These are phyloP conservation scores for Fusarium compactum DNA, from an alignment of 2,329 filamentous ascomycete species.

Conservation along the genomic window DNA sequence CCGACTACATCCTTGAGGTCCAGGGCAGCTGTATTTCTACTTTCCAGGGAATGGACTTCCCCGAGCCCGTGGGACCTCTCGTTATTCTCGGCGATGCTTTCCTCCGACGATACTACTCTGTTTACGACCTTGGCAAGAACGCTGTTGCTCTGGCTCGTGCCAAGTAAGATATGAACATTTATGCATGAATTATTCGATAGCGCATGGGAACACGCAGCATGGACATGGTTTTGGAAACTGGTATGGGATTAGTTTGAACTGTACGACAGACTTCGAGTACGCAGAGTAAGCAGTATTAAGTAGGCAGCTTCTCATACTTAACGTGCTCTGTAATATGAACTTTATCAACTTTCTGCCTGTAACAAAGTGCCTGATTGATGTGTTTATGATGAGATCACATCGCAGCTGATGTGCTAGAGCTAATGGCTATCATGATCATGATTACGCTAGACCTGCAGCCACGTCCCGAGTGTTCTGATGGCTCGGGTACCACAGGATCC, in stretches of 20 bases:
- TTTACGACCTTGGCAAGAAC: conserved; percentile 93
- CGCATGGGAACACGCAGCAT: conserved; percentile 35
- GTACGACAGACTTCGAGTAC: conserved; percentile 22
- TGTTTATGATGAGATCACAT: conserved; percentile 12
- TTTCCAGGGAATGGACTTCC: conserved; percentile 97
- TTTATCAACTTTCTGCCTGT: conserved; percentile 21
- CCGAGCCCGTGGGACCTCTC: conserved; percentile 87
- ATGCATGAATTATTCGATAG: conserved; percentile 36
- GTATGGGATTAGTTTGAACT: conserved; percentile 38
- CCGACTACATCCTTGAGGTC: conserved; percentile 96
- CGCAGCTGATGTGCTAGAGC: neutral
- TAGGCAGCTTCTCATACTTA: conserved; percentile 27
- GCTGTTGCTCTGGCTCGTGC: conserved; percentile 90
- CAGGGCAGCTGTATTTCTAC: conserved; percentile 96
- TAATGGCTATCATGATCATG: conserved; percentile 19
- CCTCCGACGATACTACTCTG: conserved; percentile 90
- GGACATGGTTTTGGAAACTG: conserved; percentile 36
- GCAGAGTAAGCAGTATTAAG: conserved; percentile 9
- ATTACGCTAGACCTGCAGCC: conserved; percentile 37
- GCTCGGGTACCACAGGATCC: neutral
- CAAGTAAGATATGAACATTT: conserved; percentile 62
- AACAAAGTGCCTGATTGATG: conserved; percentile 1
- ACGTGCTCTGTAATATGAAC: conserved; percentile 43
- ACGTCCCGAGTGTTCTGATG: conserved; percentile 9
- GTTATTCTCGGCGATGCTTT: conserved; percentile 93